Evolutionary conservation across 2,329 filamentous ascomycete species (phyloP).

Genomic region (Neodidymelliopsis sp.): DNA sequence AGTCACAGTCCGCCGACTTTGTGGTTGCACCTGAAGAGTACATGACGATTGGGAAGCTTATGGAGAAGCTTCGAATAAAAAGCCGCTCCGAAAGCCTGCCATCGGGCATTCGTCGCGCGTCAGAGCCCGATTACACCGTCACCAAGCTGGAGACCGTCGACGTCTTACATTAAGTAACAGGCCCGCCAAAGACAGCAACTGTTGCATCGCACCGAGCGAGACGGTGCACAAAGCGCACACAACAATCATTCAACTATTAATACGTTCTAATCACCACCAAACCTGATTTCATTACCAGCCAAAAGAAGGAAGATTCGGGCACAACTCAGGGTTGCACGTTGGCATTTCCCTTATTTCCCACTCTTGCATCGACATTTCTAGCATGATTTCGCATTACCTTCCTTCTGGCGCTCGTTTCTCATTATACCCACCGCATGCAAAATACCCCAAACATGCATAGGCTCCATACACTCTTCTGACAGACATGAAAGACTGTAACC

Average conservation of each 20-base stretch:
- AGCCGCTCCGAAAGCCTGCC: conserved; percentile 52
- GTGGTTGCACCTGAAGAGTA: conserved; percentile 81
- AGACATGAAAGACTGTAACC: conserved; percentile 49
- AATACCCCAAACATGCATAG: conserved; percentile 41
- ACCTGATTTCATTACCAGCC: conserved; percentile 1
- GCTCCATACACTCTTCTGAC: conserved; percentile 23
- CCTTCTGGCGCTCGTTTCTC: conserved; percentile 22
- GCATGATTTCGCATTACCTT: conserved; percentile 5
- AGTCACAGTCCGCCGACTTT: conserved; percentile 71
- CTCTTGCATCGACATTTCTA: conserved; percentile 44
- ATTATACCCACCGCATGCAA: conserved; percentile 25
- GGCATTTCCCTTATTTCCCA: conserved; percentile 23
- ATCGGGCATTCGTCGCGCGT: conserved; percentile 45
- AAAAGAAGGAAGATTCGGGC: conserved; percentile 6
- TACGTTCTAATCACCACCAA: conserved; percentile 1
- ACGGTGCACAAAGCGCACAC: conserved; percentile 13
- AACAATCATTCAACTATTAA: conserved; percentile 17
- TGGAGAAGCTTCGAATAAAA: conserved; percentile 82
- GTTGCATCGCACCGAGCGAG: conserved; percentile 17
- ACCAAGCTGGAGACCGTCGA: conserved; percentile 43
- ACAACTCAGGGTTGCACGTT: conserved; percentile 6
- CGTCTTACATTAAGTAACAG: conserved; percentile 33
- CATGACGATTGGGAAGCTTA: conserved; percentile 78
- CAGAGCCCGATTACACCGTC: conserved; percentile 43
- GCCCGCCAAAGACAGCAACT: conserved; percentile 14